A percentile compares a stretch with the other conserved stretches of the same genome.
These are phyloP conservation scores for Pichia rugopelliculosa DNA, from an alignment of 805 yeast genomes.

Conservation along the genomic window DNA sequence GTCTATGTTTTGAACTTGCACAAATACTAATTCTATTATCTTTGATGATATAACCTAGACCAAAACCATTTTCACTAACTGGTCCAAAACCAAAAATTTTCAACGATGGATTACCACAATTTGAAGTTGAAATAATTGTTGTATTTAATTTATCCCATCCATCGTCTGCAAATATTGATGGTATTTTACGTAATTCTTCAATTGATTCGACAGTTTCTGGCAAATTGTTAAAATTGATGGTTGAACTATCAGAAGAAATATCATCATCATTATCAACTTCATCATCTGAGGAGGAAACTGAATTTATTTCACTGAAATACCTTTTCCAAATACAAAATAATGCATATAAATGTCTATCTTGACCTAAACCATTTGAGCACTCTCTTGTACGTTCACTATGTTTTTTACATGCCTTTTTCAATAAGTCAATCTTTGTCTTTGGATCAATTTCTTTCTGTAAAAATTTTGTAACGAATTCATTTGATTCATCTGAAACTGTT, in stretches of 20 bases:
- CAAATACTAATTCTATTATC: conserved; percentile 72
- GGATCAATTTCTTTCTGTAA: conserved; percentile 59
- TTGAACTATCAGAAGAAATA: conserved; percentile 18
- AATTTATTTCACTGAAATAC: conserved; percentile 28
- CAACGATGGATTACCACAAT: conserved; percentile 88
- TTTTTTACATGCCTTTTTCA: conserved; percentile 61
- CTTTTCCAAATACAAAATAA: conserved; percentile 82
- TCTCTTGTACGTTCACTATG: conserved; percentile 64
- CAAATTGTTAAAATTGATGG: conserved; percentile 24
- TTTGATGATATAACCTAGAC: conserved; percentile 87
- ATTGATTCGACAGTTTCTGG: conserved; percentile 18
- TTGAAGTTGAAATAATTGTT: conserved; percentile 73
- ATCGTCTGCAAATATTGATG: conserved; percentile 70
- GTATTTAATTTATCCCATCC: conserved; percentile 86
- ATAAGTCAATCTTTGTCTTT: conserved; percentile 48
- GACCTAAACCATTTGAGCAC: conserved; percentile 77
- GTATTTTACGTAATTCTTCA: conserved; percentile 37
- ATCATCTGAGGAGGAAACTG: conserved; percentile 12
- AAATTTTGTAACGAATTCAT: conserved; percentile 75
- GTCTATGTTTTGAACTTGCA: conserved; percentile 82
- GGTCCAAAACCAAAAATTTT: conserved; percentile 90
- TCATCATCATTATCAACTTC: conserved; percentile 19
- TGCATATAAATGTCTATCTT: conserved; percentile 86
- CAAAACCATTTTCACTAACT: conserved; percentile 82
- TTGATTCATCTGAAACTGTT: conserved; percentile 74